Evolutionary conservation across 345 rosid genomes (phyloP), one percentile per base, ranked within the genome.

Genomic region (Camelina hispida): DNA sequence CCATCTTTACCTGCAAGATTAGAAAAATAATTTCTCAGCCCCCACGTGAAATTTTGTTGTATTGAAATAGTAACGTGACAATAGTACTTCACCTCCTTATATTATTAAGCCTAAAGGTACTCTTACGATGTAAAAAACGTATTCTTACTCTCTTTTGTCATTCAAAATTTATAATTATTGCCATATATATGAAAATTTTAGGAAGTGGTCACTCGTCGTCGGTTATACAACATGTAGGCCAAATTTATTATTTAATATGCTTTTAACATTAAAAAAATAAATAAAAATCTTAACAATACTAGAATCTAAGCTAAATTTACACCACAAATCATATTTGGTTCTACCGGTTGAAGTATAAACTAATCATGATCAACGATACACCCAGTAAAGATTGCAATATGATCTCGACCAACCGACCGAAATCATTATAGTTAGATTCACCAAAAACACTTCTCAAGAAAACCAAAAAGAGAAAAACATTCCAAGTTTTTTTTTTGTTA

Each of bases 11-110:
- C 81, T 78, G 78, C 69, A 78, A 52, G n/a, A 30, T 71, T 78
- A 50, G 23, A 40, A 62, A 44, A 17, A 46, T 16, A 37, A 64
- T 1, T 38, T 75, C 15, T 62, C 38, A 77, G 76, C 66, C 35
- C 77, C 78, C 81, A 78, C 81, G 81, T 72, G 78, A 78, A 78
- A 52, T 43, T 66, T 78, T 59, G 4, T 72, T 72, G 64, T 78
- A 66, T 66, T 66, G 61, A 72, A 78, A 66, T 78, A 72, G 78
- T 66, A 71, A 59, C 54, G 73, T 65, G 76, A 78, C 66, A 51
- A 58, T 66, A 32, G 77, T 72, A 71, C 77, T 65, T 34, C 50
- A 30, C 40, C 56, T 71, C 61, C 62, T 66, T 65, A 38, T 77
- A 71, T 65, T 65, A 71, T 77, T 57, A 57, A 40, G 53, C 72